Conservation (phyloP, 2,329 filamentous ascomycete species). For the Aplosporella prunicola region DNA sequence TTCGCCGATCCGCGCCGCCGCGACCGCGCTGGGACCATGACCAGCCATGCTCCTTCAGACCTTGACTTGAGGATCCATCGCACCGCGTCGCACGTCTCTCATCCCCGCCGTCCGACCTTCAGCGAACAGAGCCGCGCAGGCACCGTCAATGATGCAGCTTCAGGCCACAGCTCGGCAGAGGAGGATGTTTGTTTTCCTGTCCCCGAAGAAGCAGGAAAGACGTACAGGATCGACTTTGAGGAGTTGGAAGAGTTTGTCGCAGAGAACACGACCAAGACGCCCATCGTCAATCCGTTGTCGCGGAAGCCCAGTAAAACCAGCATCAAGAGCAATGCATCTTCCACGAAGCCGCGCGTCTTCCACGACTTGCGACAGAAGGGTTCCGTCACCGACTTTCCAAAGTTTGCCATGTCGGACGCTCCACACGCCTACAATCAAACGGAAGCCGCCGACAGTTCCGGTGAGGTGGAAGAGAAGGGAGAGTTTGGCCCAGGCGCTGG, state of each 20-base stretch:
- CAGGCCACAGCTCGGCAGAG: slow-evolving; percentile 62
- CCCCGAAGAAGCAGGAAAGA: slow-evolving; percentile 61
- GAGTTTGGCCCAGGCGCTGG: slow-evolving; percentile 19
- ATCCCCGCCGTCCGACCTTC: slow-evolving; percentile 50
- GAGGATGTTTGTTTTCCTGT: slow-evolving; percentile 84
- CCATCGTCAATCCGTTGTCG: slow-evolving; percentile 34
- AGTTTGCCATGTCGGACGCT: slow-evolving; percentile 23
- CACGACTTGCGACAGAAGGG: slow-evolving; percentile 44
- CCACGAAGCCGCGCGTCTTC: slow-evolving; percentile 44
- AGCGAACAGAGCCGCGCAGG: slow-evolving; percentile 50
- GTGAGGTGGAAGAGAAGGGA: slow-evolving; percentile 36
- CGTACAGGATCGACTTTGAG: slow-evolving; percentile 82
- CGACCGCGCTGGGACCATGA: slow-evolving; percentile 61
- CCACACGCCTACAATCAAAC: slow-evolving; percentile 14
- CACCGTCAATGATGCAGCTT: slow-evolving; percentile 54
- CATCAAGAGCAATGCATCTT: slow-evolving; percentile 31
- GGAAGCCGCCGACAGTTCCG: slow-evolving; percentile 19
- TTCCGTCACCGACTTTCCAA: slow-evolving; percentile 16
- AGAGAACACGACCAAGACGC: slow-evolving; percentile 41
- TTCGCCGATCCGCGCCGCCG: slow-evolving; percentile 86
- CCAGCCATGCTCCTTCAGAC: slow-evolving; percentile 45
- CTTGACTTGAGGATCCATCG: slow-evolving; percentile 55
- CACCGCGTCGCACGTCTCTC: slow-evolving; percentile 60
- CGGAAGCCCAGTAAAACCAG: slow-evolving; percentile 24
- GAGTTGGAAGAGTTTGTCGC: slow-evolving; percentile 86